Conservation (phyloP, 176 grass and related monocot species). For the Carex littledalei region DNA sequence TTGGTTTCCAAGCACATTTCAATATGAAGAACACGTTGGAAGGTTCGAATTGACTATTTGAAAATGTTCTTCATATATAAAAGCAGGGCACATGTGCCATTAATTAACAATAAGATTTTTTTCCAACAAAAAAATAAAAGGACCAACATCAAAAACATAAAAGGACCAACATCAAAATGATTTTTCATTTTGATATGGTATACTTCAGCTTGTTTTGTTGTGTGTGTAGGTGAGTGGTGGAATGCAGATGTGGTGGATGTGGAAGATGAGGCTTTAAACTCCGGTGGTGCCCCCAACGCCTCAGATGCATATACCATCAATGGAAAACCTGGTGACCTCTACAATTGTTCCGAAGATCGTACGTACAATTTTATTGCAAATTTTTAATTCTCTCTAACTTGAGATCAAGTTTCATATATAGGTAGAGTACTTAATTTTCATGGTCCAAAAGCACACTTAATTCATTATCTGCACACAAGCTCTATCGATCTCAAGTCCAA, state of each 20-base stretch:
- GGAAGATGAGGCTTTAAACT: not conserved
- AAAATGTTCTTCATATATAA: too few species aligned
- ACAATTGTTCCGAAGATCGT: constrained; percentile 34
- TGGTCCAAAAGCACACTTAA: not conserved
- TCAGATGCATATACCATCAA: constrained; percentile 65
- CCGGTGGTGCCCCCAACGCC: not conserved
- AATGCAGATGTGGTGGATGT: constrained; percentile 40
- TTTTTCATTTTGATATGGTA: not conserved
- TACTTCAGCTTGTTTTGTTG: not conserved
- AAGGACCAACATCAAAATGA: not conserved
- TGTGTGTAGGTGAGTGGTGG: constrained; percentile 62
- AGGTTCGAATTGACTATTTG: too few species aligned
- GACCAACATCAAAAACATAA: not conserved
- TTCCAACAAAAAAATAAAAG: not conserved
- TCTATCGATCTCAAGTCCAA: not conserved
- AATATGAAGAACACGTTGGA: too few species aligned
- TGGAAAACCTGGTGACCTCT: constrained; percentile 44
- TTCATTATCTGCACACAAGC: not conserved
- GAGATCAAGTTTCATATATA: not conserved
- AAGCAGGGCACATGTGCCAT: not conserved
- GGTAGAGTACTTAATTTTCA: not conserved
- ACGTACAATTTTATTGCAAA: not conserved
- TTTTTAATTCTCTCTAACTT: not conserved
- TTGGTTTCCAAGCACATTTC: too few species aligned
- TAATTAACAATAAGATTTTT: not conserved